Percentiles rank a stretch among this genome's conserved stretches.
Conservation (phyloP, 352 stramenopile genomes). For the Phytopythium litorale region DNA sequence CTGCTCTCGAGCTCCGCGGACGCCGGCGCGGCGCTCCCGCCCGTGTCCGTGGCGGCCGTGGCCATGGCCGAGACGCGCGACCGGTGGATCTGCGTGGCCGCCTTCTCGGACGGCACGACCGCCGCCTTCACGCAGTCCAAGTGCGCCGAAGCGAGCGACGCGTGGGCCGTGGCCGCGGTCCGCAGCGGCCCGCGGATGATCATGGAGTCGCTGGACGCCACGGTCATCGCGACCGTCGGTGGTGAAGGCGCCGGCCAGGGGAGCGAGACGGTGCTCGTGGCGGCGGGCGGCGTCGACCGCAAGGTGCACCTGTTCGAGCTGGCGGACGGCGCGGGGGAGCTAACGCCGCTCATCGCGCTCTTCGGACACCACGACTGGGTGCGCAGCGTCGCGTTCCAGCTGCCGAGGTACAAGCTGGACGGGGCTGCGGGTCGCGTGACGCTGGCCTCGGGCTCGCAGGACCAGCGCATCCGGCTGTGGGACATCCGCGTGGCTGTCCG, state of each 20-base stretch:
- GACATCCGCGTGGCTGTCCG: slow-evolving; percentile 23
- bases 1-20: slow-evolving; percentile 6
- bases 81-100: slow-evolving; percentile 32
- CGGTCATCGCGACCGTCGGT: slow-evolving; percentile 3
- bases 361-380: slow-evolving; percentile 71
- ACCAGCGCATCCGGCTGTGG: slow-evolving; percentile 71
- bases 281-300: slow-evolving; percentile 60
- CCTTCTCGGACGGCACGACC: slow-evolving; percentile 50
- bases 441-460: slow-evolving; percentile 66
- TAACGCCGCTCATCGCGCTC: slow-evolving; percentile 37
- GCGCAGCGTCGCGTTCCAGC: slow-evolving; percentile 53
- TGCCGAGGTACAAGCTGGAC: background rate
- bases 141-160: background rate
- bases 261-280: slow-evolving; percentile 39
- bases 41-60: slow-evolving; percentile 36
- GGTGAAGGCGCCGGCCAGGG: background rate
- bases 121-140: slow-evolving; percentile 26
- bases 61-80: slow-evolving; percentile 20
- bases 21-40: slow-evolving; percentile 11
- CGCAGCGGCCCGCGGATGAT: slow-evolving; percentile 39
- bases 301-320: slow-evolving; percentile 68
- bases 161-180: background rate
- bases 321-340: background rate
- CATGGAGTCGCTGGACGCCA: slow-evolving; percentile 44
- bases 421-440: slow-evolving; percentile 11